Conservation (phyloP, 805 yeast genomes). For the Cyberlindnera suaveolens region DNA sequence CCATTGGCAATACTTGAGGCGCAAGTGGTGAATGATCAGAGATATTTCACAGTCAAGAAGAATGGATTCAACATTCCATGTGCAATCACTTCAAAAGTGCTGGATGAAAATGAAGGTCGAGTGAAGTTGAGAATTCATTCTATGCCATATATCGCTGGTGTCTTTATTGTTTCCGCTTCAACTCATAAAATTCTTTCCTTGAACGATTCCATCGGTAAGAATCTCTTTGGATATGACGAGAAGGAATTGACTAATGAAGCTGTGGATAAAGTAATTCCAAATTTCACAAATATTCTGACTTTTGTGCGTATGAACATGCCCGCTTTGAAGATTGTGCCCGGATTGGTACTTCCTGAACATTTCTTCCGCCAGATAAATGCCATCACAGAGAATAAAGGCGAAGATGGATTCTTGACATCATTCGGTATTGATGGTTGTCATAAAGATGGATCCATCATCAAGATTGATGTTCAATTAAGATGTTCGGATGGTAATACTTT, state of each 20-base stretch:
- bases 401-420: slow-evolving; percentile 52
- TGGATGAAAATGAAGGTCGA: slow-evolving; percentile 39
- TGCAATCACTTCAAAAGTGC: slow-evolving; percentile 59
- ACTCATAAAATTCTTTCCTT: slow-evolving; percentile 54
- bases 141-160: slow-evolving; percentile 83
- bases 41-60: slow-evolving; percentile 59
- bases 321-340: slow-evolving; percentile 41
- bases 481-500: slow-evolving; percentile 53
- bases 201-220: slow-evolving; percentile 72
- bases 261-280: slow-evolving; percentile 57
- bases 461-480: slow-evolving; percentile 76
- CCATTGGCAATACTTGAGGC: slow-evolving; percentile 28
- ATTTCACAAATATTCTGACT: slow-evolving; percentile 39
- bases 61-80: slow-evolving; percentile 53
- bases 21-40: slow-evolving; percentile 42
- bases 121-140: slow-evolving; percentile 65
- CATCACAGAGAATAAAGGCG: slow-evolving; percentile 26
- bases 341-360: slow-evolving; percentile 86
- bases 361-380: slow-evolving; percentile 64
- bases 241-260: slow-evolving; percentile 36
- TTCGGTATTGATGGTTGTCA: slow-evolving; percentile 66
- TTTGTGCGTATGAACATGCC: slow-evolving; percentile 31
- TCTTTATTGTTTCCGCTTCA: slow-evolving; percentile 53
- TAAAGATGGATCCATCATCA: slow-evolving; percentile 57
- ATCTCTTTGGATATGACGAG: slow-evolving; percentile 65